Percentiles rank a stretch among this genome's conserved stretches.
These are phyloP conservation scores for Paradendryphiella salina DNA, from an alignment of 2,329 filamentous ascomycete species.

Conservation along the genomic window DNA sequence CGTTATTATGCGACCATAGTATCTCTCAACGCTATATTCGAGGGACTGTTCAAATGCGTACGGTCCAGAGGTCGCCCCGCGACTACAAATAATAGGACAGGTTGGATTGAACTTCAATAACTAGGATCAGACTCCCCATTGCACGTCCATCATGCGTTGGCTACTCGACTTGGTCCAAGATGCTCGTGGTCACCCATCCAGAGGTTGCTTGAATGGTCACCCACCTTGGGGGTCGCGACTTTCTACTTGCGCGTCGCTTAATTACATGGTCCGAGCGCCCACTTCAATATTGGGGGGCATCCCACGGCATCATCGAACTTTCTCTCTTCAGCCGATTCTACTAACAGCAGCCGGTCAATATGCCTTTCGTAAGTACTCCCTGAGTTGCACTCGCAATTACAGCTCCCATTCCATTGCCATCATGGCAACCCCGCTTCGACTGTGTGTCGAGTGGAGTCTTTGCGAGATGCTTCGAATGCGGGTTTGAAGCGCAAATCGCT, in stretches of 20 bases:
- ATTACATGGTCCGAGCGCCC: slow-evolving; percentile 14
- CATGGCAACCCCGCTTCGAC: slow-evolving; percentile 36
- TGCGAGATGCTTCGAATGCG: slow-evolving; percentile 90
- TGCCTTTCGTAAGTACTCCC: slow-evolving; percentile 55
- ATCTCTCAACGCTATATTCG: not conserved
- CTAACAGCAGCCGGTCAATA: slow-evolving; percentile 43
- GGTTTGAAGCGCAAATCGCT: slow-evolving; percentile 99
- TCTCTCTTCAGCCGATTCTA: slow-evolving; percentile 30
- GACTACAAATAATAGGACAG: not conserved
- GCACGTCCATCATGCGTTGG: too few species aligned
- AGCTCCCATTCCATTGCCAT: slow-evolving; percentile 17
- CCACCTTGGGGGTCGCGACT: slow-evolving; percentile 13
- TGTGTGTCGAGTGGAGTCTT: slow-evolving; percentile 42
- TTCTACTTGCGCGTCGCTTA: slow-evolving; percentile 17
- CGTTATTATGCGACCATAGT: not conserved
- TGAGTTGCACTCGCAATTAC: slow-evolving; percentile 21
- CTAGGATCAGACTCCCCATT: accelerated
- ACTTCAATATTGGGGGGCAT: slow-evolving; percentile 12
- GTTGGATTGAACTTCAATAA: not conserved
- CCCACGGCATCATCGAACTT: slow-evolving; percentile 25
- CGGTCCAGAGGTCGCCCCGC: not conserved
- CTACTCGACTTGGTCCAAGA: not conserved
- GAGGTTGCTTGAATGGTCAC: slow-evolving; percentile 11
- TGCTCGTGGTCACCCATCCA: slow-evolving; percentile 8
- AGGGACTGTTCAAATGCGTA: not conserved